Evolutionary conservation across 2,329 filamentous ascomycete genomes (phyloP).

Genomic region (Aspergillus brasiliensis): DNA sequence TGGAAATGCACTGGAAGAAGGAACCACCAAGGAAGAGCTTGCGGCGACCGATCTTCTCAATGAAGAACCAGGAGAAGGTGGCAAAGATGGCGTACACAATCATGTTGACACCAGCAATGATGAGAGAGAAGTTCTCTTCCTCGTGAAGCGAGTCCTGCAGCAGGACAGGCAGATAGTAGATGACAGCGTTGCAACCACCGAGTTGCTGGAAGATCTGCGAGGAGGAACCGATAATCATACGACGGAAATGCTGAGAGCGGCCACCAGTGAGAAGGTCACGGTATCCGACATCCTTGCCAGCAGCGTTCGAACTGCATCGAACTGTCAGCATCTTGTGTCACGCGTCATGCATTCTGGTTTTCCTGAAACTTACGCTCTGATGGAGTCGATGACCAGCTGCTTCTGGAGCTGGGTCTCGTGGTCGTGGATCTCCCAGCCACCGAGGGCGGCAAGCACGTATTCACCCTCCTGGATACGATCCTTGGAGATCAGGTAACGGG

Average conservation of each 20-base stretch:
- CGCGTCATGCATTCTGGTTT: conserved; percentile 18
- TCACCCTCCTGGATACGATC: conserved; percentile 51
- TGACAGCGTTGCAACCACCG: conserved; percentile 54
- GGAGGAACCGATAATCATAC: conserved; percentile 44
- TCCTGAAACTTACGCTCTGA: conserved; percentile 55
- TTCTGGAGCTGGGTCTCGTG: conserved; percentile 61
- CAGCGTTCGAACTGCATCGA: conserved; percentile 57
- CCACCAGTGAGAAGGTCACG: conserved; percentile 41
- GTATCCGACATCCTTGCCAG: conserved; percentile 51
- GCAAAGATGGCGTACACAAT: conserved; percentile 48
- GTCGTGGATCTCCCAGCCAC: conserved; percentile 52
- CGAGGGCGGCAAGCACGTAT: conserved; percentile 54
- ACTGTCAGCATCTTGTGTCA: conserved; percentile 37
- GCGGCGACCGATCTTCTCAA: conserved; percentile 52
- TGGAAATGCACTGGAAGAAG: conserved; percentile 41
- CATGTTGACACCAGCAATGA: conserved; percentile 57
- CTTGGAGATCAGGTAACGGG: conserved; percentile 49
- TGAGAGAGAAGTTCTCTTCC: conserved; percentile 46
- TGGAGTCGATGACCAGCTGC: conserved; percentile 70
- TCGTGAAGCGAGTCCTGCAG: conserved; percentile 50
- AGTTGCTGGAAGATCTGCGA: conserved; percentile 52
- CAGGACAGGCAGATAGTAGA: conserved; percentile 53
- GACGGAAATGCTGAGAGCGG: conserved; percentile 43
- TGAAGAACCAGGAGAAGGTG: conserved; percentile 52
- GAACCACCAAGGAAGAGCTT: conserved; percentile 46